phyloP scores from a whole-genome alignment of 2,329 filamentous ascomycete species.

The Penicillium brasilianum region DNA sequence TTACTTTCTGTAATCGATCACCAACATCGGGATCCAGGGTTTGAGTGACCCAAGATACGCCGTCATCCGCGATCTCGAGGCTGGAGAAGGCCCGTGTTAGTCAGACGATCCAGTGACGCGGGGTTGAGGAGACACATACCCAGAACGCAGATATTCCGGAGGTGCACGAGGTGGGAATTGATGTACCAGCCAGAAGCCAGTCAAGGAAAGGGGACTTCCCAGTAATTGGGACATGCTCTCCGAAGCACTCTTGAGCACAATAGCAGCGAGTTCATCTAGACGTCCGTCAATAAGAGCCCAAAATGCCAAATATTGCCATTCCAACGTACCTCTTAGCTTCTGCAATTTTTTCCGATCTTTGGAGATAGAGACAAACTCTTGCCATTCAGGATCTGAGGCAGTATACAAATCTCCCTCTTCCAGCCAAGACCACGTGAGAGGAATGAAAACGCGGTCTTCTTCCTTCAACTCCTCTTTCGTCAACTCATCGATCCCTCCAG shows the following conservation, averaged over 20 bases:
- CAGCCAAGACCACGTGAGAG: slow-evolving; percentile 60
- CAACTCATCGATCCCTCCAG: slow-evolving; percentile 8
- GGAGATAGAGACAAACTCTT: slow-evolving; percentile 63
- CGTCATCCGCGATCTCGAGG: slow-evolving; percentile 34
- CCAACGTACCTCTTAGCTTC: slow-evolving; percentile 51
- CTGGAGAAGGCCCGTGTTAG: slow-evolving; percentile 29
- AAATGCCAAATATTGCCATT: too few relatives aligned
- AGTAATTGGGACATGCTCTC: slow-evolving; percentile 50
- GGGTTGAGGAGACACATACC: slow-evolving; percentile 52
- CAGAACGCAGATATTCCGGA: slow-evolving; percentile 63
- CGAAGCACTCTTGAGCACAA: slow-evolving; percentile 51
- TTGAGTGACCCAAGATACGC: slow-evolving; percentile 35
- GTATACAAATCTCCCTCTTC: slow-evolving; percentile 39
- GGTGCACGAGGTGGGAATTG: slow-evolving; percentile 65
- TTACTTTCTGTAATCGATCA: slow-evolving; percentile 35
- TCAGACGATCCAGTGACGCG: slow-evolving; percentile 3
- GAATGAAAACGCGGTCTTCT: slow-evolving; percentile 61
- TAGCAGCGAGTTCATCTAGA: slow-evolving; percentile 54
- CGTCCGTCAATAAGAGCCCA: slow-evolving; percentile 12
- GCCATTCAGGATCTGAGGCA: slow-evolving; percentile 65
- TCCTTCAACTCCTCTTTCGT: slow-evolving; percentile 40
- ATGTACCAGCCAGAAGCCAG: slow-evolving; percentile 64
- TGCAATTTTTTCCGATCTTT: slow-evolving; percentile 57
- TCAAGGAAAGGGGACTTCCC: slow-evolving; percentile 57
- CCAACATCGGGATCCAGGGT: slow-evolving; percentile 38